Evolutionary conservation across 139 green algal genomes (phyloP).

Genomic region (Closterium sp.): DNA sequence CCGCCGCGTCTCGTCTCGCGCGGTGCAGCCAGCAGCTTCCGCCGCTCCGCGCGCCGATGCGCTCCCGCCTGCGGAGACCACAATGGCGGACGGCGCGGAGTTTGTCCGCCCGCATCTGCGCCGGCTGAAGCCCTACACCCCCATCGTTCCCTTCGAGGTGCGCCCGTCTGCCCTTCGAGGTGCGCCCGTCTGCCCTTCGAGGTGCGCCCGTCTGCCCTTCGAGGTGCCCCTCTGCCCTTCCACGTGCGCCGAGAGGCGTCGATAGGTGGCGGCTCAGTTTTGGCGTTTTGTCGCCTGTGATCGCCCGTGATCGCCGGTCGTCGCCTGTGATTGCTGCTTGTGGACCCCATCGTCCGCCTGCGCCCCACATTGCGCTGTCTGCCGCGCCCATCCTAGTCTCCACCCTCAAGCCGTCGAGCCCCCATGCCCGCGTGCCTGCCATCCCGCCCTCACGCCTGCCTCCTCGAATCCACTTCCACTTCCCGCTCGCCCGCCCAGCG

Average conservation of each 20-base stretch:
- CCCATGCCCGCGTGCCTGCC: too few species aligned
- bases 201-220: not conserved
- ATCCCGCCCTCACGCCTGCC: too few species aligned
- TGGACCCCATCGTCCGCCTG: not conserved
- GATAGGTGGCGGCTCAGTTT: not conserved
- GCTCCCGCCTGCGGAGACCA: not conserved
- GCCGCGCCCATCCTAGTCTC: not conserved
- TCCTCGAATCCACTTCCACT: too few species aligned
- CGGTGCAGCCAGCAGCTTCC: not conserved
- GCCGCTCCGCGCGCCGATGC: not conserved
- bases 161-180: constrained; percentile 22
- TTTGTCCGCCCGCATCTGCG: constrained; percentile 89
- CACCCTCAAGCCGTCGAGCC: too few species aligned
- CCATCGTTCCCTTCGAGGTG: constrained; percentile 96
- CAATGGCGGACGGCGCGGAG: not conserved
- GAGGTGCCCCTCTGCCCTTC: not conserved
- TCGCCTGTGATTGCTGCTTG: not conserved
- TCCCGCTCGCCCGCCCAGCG: too few species aligned
- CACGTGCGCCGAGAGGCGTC: not conserved
- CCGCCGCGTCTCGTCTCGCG: not conserved
- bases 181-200: not conserved
- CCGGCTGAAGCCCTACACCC: constrained; percentile 89
- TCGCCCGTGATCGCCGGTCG: not conserved
- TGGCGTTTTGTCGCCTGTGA: not conserved
- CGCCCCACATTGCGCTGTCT: not conserved